Evolutionary conservation across 768 basidiomycete species (phyloP).

Genomic region (Rhodotorula graminis): DNA sequence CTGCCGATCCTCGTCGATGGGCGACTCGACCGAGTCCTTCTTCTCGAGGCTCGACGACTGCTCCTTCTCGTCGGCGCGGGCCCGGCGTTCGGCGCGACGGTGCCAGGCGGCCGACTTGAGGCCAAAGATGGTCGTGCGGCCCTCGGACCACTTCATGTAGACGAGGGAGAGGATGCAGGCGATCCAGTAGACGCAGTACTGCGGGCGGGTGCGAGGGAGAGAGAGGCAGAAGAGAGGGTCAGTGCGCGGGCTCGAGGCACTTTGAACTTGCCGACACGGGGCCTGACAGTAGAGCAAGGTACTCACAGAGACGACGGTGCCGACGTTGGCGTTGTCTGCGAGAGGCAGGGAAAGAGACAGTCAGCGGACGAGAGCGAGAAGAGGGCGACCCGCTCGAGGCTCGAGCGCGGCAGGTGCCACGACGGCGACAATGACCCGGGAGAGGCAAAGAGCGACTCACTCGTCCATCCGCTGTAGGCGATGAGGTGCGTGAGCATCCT

Average conservation of each 20-base stretch:
- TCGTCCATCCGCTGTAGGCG: background rate
- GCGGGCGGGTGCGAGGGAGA: background rate
- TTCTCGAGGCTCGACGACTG: background rate
- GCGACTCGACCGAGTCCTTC: slow-evolving; percentile 24
- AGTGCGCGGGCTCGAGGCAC: background rate
- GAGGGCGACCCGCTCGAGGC: background rate
- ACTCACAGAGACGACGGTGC: slow-evolving; percentile 64
- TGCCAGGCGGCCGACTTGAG: slow-evolving; percentile 16
- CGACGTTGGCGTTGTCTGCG: slow-evolving; percentile 51
- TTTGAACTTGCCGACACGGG: too few species aligned
- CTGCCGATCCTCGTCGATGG: slow-evolving; percentile 22
- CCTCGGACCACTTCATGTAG: slow-evolving; percentile 52
- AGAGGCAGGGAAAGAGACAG: background rate
- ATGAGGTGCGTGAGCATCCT: background rate
- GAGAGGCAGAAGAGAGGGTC: too few species aligned
- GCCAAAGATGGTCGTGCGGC: slow-evolving; percentile 42
- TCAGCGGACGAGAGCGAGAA: slow-evolving; percentile 40
- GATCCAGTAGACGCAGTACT: slow-evolving; percentile 88
- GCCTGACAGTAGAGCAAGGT: too few species aligned
- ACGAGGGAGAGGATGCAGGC: slow-evolving; percentile 66
- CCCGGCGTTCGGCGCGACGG: slow-evolving; percentile 17
- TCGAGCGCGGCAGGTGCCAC: too few species aligned
- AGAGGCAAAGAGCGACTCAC: background rate
- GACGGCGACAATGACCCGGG: too few species aligned
- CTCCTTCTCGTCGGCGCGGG: background rate